These are phyloP conservation scores for Oxytropis ochrocephala DNA, from an alignment of 306 rosid species.

Conservation along the genomic window DNA sequence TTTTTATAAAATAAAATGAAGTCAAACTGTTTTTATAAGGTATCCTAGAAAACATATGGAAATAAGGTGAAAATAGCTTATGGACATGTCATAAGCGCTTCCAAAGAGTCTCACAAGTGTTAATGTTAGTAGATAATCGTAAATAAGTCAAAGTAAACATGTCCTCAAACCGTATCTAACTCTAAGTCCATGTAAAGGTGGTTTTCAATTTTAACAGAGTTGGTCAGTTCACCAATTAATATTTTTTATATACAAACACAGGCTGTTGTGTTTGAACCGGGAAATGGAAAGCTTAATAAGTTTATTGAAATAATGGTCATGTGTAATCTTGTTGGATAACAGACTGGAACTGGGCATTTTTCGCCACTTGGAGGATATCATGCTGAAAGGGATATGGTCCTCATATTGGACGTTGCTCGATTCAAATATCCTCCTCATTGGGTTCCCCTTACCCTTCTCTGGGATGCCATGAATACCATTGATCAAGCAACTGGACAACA, in stretches of 20 bases:
- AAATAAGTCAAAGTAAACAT: no score
- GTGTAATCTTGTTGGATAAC: constrained; percentile 25
- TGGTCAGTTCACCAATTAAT: not conserved
- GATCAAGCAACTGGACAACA: constrained; percentile 62
- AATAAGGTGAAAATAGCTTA: no score
- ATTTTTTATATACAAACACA: not conserved
- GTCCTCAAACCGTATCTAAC: no score
- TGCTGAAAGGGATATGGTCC: constrained; percentile 75
- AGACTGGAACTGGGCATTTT: constrained; percentile 94
- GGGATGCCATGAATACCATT: constrained; percentile 73
- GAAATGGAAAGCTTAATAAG: not conserved
- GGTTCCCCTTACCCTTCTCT: constrained; percentile 81
- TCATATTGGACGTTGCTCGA: constrained; percentile 90
- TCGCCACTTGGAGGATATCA: constrained; percentile 94
- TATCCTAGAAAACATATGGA: no score
- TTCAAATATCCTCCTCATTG: constrained; percentile 96
- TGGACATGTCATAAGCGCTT: no score
- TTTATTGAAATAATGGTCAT: constrained; percentile 3
- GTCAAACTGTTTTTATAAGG: no score
- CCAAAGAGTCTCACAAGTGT: not conserved
- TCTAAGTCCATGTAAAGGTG: not conserved
- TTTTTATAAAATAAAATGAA: no score
- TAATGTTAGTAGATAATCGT: no score
- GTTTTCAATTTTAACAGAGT: not conserved
- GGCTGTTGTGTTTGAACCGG: not conserved